Base-by-base conservation (phyloP, 176 grass and related monocot species). In the Panicum miliaceum region DNA sequence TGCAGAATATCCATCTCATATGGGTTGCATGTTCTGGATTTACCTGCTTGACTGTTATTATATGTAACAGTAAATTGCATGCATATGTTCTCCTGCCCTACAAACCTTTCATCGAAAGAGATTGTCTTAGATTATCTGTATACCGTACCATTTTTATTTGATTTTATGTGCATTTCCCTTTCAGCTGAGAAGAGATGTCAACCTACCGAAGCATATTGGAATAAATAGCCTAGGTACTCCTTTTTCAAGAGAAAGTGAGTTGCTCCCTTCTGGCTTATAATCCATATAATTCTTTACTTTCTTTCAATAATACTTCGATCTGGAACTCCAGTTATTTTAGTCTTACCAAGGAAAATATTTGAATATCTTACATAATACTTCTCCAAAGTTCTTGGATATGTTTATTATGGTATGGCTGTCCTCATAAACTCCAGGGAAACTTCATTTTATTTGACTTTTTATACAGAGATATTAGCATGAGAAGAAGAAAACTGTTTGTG, bases 161-260 rank as follows among this genome's bases (percentile, higher is more conserved):
- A 67, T 81, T 53, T 57, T 34, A 57, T 75, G 26, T 43, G 16
- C 11, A 15, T 71, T 78, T 47, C 48, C 20, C n/a, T 88, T 94
- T 65, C 92, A 94, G 92, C 70, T 94, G 47, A 81, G 82, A 64
- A 83, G 86, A 88, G 65, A 75, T 79, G 68, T 86, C 76, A 93
- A 80, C 73, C 56, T 89, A 89, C 89, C 92, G 68, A 81, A 84
- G 66, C 86, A 80, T 77, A 64, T 64, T 16, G 92, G 73, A 61
- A 67, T 88, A 79, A 77, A 73, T 82, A 69, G 78, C 68, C 72
- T 41, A 7, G 81, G 79, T 35, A 87, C 50, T 86, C 84, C 82
- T 48, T 86, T 94, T 86, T 81, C 91, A 86, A 75, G 74, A 86
- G 82, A 94, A 91, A 91, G 92, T 94, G 71, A 94, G 88, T 79